Conservation (phyloP, 2,329 filamentous ascomycete genomes). For the Fusarium sp. region DNA sequence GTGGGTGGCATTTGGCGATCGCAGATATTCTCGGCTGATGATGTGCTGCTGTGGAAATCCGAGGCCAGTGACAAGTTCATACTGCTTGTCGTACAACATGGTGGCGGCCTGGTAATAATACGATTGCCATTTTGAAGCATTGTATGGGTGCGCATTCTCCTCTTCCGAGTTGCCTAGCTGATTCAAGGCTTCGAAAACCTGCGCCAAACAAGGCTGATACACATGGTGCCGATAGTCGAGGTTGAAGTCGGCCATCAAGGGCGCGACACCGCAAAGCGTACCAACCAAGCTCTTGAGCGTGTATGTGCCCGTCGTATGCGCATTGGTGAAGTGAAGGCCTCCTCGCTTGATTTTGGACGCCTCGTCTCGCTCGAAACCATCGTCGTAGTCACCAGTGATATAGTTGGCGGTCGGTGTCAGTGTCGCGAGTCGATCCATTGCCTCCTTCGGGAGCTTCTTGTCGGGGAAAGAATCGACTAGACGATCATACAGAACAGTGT, state of each 20-base stretch:
- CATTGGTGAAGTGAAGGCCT: conserved; percentile 55
- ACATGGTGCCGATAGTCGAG: conserved; percentile 55
- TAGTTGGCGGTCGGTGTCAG: conserved; percentile 50
- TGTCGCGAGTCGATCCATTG: conserved; percentile 41
- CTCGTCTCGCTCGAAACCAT: conserved; percentile 46
- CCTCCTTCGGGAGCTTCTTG: conserved; percentile 48
- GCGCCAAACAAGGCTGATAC: conserved; percentile 60
- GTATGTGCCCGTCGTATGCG: conserved; percentile 56
- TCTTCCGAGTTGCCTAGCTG: conserved; percentile 19
- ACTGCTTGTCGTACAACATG: conserved; percentile 48
- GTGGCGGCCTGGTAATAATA: conserved; percentile 50
- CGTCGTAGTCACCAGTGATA: conserved; percentile 52
- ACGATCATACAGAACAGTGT: conserved; percentile 51
- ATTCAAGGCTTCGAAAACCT: conserved; percentile 52
- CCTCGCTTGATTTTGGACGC: conserved; percentile 44
- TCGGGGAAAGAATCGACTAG: conserved; percentile 47
- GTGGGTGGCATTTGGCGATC: conserved; percentile 45
- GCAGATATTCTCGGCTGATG: conserved; percentile 47
- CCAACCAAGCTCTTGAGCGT: conserved; percentile 58
- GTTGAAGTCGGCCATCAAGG: conserved; percentile 57
- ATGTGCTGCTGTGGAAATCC: conserved; percentile 47
- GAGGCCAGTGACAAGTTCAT: conserved; percentile 45
- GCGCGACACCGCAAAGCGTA: conserved; percentile 56
- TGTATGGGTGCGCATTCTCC: conserved; percentile 9
- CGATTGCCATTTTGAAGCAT: conserved; percentile 46